A percentile compares a stretch with the other conserved stretches of the same genome.
Conservation (phyloP, 805 yeast genomes). For the Candida tammaniensis region DNA sequence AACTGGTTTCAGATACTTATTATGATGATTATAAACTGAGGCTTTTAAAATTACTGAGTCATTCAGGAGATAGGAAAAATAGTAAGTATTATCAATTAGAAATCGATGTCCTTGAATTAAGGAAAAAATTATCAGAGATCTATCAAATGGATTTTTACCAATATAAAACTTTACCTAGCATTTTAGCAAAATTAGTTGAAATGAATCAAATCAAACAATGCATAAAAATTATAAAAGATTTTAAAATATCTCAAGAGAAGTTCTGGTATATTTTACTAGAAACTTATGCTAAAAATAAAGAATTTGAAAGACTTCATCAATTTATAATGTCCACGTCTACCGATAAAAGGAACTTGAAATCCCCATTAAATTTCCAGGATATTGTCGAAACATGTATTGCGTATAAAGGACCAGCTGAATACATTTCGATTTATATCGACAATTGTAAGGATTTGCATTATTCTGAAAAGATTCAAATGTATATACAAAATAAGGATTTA, state of each 20-base stretch:
- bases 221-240: conserved; percentile 28
- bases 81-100: conserved; percentile 25
- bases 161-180: conserved; percentile 23
- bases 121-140: conserved; percentile 30
- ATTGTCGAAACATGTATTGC: conserved; percentile 53
- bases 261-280: conserved; percentile 34
- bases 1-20: conserved; percentile 7
- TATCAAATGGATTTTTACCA: conserved; percentile 28
- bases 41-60: conserved; percentile 19
- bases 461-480: conserved; percentile 49
- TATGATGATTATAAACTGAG: conserved; percentile 23
- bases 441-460: conserved; percentile 46
- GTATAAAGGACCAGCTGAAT: conserved; percentile 52
- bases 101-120: conserved; percentile 29
- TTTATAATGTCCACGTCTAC: conserved; percentile 22
- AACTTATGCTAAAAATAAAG: conserved; percentile 22
- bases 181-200: conserved; percentile 25
- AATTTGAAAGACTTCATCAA: conserved; percentile 34
- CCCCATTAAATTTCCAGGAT: conserved; percentile 71
- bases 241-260: conserved; percentile 27
- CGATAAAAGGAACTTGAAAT: conserved; percentile 36
- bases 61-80: conserved; percentile 19
- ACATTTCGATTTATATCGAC: conserved; percentile 59
- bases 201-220: conserved; percentile 40
- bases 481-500: conserved; percentile 50